These are phyloP conservation scores for Globisporangium splendens DNA, from an alignment of 352 stramenopile species.

Conservation along the genomic window DNA sequence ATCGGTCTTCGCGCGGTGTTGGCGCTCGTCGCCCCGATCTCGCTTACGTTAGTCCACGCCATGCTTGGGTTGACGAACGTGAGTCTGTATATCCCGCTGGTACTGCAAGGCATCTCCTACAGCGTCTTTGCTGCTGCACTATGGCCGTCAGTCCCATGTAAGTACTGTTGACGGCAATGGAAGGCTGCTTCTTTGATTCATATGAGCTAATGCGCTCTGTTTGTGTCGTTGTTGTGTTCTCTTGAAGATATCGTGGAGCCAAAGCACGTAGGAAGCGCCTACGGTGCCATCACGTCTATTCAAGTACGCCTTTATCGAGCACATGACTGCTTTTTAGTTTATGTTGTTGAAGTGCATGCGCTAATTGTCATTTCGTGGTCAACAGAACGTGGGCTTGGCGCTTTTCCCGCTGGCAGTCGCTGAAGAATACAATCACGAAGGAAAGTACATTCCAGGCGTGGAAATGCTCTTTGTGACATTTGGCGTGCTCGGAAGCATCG, in stretches of 20 bases:
- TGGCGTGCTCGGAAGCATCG: conserved; percentile 63
- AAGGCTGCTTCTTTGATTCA: background rate
- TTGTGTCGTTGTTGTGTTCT: background rate
- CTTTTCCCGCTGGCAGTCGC: conserved; percentile 77
- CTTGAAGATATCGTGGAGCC: conserved; percentile 78
- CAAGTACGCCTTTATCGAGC: conserved; percentile 38
- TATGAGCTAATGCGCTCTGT: background rate
- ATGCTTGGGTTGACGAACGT: conserved; percentile 76
- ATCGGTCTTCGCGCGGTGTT: conserved; percentile 85
- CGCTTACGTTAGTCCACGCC: conserved; percentile 86
- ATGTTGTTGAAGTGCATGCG: conserved; percentile 4
- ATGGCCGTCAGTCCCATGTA: conserved; percentile 89
- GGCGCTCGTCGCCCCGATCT: conserved; percentile 70
- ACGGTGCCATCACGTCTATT: conserved; percentile 92
- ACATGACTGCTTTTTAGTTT: background rate
- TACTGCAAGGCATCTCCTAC: conserved; percentile 91
- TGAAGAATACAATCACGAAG: conserved; percentile 63
- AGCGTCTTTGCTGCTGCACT: conserved; percentile 90
- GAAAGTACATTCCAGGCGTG: conserved; percentile 75
- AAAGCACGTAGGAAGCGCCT: conserved; percentile 88
- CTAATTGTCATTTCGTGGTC: conserved; percentile 1
- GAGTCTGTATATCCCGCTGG: conserved; percentile 79
- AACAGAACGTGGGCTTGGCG: conserved; percentile 78
- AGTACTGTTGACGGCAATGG: conserved; percentile 2
- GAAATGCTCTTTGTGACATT: conserved; percentile 83